Conservation (phyloP, 1,284 basidiomycete genomes). For the Cystobasidium pallidum region DNA sequence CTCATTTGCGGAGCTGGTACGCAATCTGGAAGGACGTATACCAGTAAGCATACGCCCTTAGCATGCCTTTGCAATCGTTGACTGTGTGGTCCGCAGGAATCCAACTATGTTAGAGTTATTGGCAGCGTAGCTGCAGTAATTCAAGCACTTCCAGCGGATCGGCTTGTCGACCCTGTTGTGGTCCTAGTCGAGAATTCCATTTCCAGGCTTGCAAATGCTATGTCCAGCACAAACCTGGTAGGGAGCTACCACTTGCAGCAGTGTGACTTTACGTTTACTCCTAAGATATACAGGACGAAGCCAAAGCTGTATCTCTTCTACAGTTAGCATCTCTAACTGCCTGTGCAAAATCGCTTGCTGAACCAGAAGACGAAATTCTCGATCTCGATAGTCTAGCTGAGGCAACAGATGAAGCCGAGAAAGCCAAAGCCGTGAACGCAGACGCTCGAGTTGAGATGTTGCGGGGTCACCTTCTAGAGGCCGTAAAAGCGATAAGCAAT, state of each 20-base stretch:
- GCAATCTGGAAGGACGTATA: conserved; percentile 50
- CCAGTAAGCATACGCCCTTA: conserved; percentile 43
- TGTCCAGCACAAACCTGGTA: background rate
- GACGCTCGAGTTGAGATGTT: conserved; percentile 47
- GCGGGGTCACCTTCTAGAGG: conserved; percentile 40
- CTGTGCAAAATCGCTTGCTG: conserved; percentile 51
- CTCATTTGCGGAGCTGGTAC: conserved; percentile 52
- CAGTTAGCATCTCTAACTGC: conserved; percentile 52
- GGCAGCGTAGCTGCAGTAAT: conserved; percentile 53
- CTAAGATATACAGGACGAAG: conserved; percentile 30
- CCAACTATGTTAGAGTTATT: conserved; percentile 53
- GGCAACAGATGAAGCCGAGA: conserved; percentile 43
- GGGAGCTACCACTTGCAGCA: background rate
- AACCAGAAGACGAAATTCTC: conserved; percentile 53
- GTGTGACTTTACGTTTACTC: background rate
- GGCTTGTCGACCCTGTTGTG: conserved; percentile 46
- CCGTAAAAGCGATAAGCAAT: conserved; percentile 47
- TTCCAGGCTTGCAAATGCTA: conserved; percentile 16
- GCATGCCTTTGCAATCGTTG: background rate
- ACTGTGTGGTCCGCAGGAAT: conserved; percentile 29
- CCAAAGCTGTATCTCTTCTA: conserved; percentile 46
- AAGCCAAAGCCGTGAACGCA: conserved; percentile 26
- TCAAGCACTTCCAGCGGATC: conserved; percentile 50
- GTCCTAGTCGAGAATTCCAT: conserved; percentile 41
- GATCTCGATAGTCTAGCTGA: conserved; percentile 51